Conservation (phyloP, 768 basidiomycete genomes). For the Suillus discolor region DNA sequence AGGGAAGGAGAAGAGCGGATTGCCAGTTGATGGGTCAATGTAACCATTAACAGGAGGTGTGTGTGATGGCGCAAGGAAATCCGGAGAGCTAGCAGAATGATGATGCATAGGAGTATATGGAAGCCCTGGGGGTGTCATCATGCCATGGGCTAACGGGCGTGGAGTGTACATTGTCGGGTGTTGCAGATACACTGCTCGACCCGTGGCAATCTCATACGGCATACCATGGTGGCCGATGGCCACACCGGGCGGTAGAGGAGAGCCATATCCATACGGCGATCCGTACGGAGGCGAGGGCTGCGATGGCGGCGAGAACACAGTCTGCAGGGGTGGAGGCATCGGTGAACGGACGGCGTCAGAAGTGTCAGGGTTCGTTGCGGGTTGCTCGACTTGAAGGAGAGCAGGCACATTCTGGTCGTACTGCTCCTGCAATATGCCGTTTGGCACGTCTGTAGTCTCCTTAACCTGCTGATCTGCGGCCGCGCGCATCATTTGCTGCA, state of each 20-base stretch:
- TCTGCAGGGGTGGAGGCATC: constrained; percentile 45
- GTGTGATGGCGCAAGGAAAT: constrained; percentile 60
- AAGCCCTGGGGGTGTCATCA: constrained; percentile 48
- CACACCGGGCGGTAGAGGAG: constrained; percentile 66
- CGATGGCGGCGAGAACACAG: constrained; percentile 41
- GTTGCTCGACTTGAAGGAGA: constrained; percentile 30
- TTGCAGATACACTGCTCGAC: constrained; percentile 75
- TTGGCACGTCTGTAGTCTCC: constrained; percentile 16
- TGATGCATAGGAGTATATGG: constrained; percentile 67
- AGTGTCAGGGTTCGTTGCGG: constrained; percentile 23
- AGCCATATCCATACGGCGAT: constrained; percentile 67
- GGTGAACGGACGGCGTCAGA: constrained; percentile 37
- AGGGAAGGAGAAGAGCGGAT: constrained; percentile 74
- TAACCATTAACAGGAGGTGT: constrained; percentile 66
- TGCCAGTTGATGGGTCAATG: constrained; percentile 65
- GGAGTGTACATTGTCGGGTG: constrained; percentile 66
- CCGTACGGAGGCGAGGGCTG: constrained; percentile 60
- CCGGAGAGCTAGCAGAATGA: constrained; percentile 60
- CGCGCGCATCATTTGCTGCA: constrained; percentile 13
- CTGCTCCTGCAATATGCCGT: constrained; percentile 28
- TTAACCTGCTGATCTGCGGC: constrained; percentile 14
- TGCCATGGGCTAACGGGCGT: constrained; percentile 62
- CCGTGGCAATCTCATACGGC: constrained; percentile 82
- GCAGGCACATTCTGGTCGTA: constrained; percentile 29
- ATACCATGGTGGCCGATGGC: constrained; percentile 75